A percentile compares a stretch with the other conserved stretches of the same genome.
phyloP scores from a whole-genome alignment of 2,329 filamentous ascomycete species.

The Fusarium subtropicale region DNA sequence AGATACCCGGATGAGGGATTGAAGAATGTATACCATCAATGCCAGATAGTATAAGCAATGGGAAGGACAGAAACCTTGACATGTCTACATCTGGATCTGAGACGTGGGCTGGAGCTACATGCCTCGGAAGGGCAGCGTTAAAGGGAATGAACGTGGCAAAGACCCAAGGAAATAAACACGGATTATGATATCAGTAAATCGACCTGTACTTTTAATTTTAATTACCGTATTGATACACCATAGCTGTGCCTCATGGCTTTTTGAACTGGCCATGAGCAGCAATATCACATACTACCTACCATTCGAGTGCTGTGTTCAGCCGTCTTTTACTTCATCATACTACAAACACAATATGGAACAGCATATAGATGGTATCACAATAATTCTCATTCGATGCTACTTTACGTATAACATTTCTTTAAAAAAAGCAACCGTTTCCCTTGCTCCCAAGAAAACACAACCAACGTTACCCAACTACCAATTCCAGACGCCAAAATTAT shows the following conservation, averaged over 20 bases:
- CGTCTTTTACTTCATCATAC: not conserved
- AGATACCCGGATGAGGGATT: slow-evolving; percentile 28
- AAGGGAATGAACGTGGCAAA: slow-evolving; percentile 9
- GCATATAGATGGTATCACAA: not conserved
- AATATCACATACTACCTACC: not conserved
- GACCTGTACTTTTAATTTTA: slow-evolving; percentile 4
- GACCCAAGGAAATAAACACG: slow-evolving; percentile 5
- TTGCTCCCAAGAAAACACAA: slow-evolving; percentile 25
- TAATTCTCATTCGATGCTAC: slow-evolving; percentile 5
- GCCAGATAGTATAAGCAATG: not conserved
- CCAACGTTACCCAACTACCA: slow-evolving; percentile 27
- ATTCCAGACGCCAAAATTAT: slow-evolving; percentile 35
- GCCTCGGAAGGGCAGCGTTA: slow-evolving; percentile 7
- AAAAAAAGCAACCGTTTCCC: slow-evolving; percentile 18
- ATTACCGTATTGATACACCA: not conserved
- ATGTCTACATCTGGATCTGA: not conserved
- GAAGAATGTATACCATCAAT: not conserved
- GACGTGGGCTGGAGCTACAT: not conserved
- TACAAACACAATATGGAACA: not conserved
- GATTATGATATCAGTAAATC: slow-evolving; percentile 21
- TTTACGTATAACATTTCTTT: slow-evolving; percentile 13
- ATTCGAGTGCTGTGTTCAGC: not conserved
- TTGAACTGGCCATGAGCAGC: not conserved
- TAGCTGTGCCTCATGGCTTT: not conserved
- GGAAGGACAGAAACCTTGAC: not conserved